A percentile compares a stretch with the other conserved stretches of the same genome.
Evolutionary conservation across 805 yeast species (phyloP).

Genomic region (Blastobotrys chiropterorum): DNA sequence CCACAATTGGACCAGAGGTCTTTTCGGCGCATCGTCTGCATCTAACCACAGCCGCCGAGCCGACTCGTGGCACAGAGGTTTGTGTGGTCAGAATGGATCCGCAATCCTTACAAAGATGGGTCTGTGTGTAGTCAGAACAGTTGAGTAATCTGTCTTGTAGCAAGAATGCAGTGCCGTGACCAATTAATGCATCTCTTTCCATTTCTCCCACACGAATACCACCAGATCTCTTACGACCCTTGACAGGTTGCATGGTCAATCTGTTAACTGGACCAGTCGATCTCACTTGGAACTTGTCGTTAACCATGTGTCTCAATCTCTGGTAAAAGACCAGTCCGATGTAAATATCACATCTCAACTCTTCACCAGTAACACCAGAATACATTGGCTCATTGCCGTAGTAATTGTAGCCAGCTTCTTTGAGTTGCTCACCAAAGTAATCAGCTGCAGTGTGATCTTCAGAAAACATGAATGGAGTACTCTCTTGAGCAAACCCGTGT

Average conservation of each 20-base stretch:
- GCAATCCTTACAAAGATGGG: conserved; percentile 84
- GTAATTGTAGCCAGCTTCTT: conserved; percentile 85
- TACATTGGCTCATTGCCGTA: conserved; percentile 99
- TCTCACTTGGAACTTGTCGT: conserved; percentile 98
- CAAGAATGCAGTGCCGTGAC: conserved; percentile 94
- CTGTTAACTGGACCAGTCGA: conserved; percentile 98
- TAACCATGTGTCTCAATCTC: conserved; percentile 98
- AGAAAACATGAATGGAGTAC: conserved; percentile 92
- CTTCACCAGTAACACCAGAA: conserved; percentile 98
- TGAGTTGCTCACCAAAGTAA: conserved; percentile 90
- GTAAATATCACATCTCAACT: conserved; percentile 90
- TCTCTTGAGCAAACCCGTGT: conserved; percentile 95
- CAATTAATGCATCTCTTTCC: conserved; percentile 99
- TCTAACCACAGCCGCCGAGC: conserved; percentile 66
- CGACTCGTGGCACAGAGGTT: conserved; percentile 84
- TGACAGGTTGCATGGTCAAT: conserved; percentile 98
- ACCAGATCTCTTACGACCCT: conserved; percentile 97
- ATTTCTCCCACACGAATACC: conserved; percentile 99
- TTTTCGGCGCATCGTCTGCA: conserved; percentile 88
- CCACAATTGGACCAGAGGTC: conserved; percentile 42
- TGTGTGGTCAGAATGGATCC: conserved; percentile 90
- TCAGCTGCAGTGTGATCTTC: conserved; percentile 96
- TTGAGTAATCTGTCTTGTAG: conserved; percentile 91
- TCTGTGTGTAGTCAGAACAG: conserved; percentile 92
- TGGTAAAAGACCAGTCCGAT: conserved; percentile 97